These are phyloP conservation scores for Paecilomyces dactylethromorphus DNA, from an alignment of 2,329 filamentous ascomycete genomes.

Conservation along the genomic window DNA sequence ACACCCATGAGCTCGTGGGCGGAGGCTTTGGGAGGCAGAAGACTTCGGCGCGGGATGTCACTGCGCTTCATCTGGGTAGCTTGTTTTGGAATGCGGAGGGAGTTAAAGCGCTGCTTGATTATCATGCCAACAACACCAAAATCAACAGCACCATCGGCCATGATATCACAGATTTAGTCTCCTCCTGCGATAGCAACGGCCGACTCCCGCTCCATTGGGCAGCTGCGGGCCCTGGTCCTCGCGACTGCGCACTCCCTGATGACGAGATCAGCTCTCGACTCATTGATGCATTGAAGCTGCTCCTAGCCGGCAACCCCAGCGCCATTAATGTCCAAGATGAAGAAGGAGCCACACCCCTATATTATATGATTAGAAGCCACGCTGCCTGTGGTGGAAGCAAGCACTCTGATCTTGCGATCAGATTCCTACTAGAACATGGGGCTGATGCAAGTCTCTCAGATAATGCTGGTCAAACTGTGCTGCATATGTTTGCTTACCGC, in stretches of 20 bases:
- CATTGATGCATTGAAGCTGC: conserved; percentile 11
- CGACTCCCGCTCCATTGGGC: conserved; percentile 12
- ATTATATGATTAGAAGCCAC: conserved; percentile 9
- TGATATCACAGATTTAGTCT: conserved; percentile 4
- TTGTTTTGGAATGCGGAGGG: conserved; percentile 3
- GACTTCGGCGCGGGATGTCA: neutral
- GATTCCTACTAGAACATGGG: conserved; percentile 10
- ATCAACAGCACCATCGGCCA: too few species aligned
- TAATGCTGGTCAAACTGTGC: conserved; percentile 8
- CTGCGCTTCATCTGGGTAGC: conserved; percentile 1
- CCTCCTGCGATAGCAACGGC: conserved; percentile 7
- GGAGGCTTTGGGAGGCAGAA: neutral
- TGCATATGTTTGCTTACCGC: conserved; percentile 11
- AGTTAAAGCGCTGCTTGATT: conserved; percentile 2
- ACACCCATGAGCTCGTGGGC: neutral
- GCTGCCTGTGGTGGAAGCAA: conserved; percentile 4
- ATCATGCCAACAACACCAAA: conserved; percentile 2
- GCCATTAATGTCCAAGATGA: conserved; percentile 13
- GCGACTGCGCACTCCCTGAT: conserved; percentile 7
- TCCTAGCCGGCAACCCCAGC: conserved; percentile 10
- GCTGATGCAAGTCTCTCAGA: conserved; percentile 10
- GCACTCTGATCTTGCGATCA: conserved; percentile 7
- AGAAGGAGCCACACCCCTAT: conserved; percentile 11
- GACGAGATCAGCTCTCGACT: conserved; percentile 3
- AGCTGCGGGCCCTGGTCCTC: conserved; percentile 5